Evolutionary conservation across 192 early-diverging fungal genomes (phyloP).

Genomic region (Coemansia sp.): DNA sequence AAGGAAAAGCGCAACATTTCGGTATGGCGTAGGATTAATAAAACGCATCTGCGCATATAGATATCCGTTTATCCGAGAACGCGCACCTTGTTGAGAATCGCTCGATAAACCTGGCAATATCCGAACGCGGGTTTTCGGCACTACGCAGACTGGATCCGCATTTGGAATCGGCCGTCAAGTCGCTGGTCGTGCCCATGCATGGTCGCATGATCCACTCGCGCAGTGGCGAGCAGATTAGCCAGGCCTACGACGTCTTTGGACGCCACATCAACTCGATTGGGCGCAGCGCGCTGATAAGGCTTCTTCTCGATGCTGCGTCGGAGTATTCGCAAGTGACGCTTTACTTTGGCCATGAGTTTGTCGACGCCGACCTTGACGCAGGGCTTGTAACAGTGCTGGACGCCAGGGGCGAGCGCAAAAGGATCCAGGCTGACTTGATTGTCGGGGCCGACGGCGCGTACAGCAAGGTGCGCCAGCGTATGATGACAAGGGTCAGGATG

Average conservation of each 20-base stretch:
- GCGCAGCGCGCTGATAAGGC: conserved; percentile 76
- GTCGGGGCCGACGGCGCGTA: conserved; percentile 90
- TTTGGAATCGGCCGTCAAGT: conserved; percentile 67
- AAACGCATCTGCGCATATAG: conserved; percentile 19
- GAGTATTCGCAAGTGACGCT: conserved; percentile 66
- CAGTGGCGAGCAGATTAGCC: conserved; percentile 68
- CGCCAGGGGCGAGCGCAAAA: conserved; percentile 32
- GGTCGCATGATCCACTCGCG: conserved; percentile 88
- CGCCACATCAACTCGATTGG: conserved; percentile 95
- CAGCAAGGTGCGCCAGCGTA: conserved; percentile 72
- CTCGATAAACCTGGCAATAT: conserved; percentile 95
- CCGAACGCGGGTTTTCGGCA: conserved; percentile 80
- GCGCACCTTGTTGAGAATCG: conserved; percentile 58
- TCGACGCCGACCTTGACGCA: conserved; percentile 70
- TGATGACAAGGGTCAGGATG: conserved; percentile 80
- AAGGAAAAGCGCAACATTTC: not conserved
- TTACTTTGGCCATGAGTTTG: conserved; percentile 74
- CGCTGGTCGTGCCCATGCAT: conserved; percentile 82
- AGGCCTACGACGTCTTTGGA: conserved; percentile 85
- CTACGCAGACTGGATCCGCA: conserved; percentile 68
- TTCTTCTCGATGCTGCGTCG: conserved; percentile 75
- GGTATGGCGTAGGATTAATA: not conserved
- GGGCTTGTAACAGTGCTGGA: conserved; percentile 48
- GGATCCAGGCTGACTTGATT: conserved; percentile 68
- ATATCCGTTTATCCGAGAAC: conserved; percentile 65